Evolutionary conservation across 192 early-diverging fungal species (phyloP).

Genomic region (Dissophora ornata): DNA sequence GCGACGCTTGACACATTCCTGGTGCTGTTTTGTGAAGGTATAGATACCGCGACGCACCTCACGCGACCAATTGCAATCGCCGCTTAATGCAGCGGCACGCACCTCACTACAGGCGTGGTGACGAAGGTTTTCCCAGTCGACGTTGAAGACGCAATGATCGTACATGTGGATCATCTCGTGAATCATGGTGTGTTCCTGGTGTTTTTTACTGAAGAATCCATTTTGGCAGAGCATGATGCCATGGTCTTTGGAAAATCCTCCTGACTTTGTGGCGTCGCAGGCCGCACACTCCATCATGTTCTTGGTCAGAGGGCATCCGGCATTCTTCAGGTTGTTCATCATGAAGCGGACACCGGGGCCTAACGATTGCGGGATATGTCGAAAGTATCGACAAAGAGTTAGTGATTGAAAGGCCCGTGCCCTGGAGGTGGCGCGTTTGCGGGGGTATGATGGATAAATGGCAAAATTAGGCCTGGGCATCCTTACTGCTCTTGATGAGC

Average conservation of each 20-base stretch:
- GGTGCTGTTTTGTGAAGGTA: conserved; percentile 83
- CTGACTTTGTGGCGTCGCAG: conserved; percentile 85
- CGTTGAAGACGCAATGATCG: conserved; percentile 78
- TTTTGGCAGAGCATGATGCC: conserved; percentile 93
- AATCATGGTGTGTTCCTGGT: conserved; percentile 91
- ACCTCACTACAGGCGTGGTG: conserved; percentile 87
- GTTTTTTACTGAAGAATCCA: conserved; percentile 78
- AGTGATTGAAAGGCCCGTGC: no score
- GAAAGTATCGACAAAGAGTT: no score
- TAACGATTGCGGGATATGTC: no score
- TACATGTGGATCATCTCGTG: conserved; percentile 94
- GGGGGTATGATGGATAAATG: no score
- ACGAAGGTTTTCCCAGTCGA: conserved; percentile 78
- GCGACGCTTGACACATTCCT: conserved; percentile 88
- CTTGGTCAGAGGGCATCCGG: conserved; percentile 69
- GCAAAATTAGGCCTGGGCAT: not conserved
- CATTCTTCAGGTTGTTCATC: conserved; percentile 77
- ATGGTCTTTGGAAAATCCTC: conserved; percentile 83
- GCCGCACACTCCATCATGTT: conserved; percentile 82
- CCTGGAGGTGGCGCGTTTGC: no score
- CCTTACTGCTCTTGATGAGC: conserved; percentile 73
- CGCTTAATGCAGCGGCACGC: conserved; percentile 81
- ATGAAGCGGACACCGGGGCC: conserved; percentile 91
- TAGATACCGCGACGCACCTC: conserved; percentile 75
- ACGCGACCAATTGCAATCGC: conserved; percentile 79